Base-by-base conservation (phyloP, 202 grass and related monocot species). In the Eragrostis tef region DNA sequence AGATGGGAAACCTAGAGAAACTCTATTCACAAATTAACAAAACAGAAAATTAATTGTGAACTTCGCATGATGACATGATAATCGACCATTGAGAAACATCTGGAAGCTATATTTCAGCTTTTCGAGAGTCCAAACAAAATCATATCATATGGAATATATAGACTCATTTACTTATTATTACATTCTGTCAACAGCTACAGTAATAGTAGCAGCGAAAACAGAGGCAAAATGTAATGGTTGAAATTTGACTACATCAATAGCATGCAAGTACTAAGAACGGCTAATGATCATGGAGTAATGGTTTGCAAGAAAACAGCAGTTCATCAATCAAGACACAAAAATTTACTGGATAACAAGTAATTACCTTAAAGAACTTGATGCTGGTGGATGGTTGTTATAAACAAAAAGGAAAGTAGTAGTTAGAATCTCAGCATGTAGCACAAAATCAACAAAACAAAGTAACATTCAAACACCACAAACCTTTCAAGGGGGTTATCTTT, bases 321-420 rank as follows among this genome's bases (percentile, higher is more conserved):
- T 9, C 3, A 82, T 27, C 57, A 53, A 64, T 26, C 29, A 74
- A 74, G 13, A n/a, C 4, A 45, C 64, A 68, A 15, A 48, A 57
- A 52, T 43, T 17, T 57, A 56, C 5, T 24, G 7, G 69, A 86
- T 5, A 68, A 20, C 49, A 81, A 70, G 4, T 61, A 77, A 13
- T 79, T 92, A 98, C 94, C 94, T 94, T 94, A 74, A 93, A 98
- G 87, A 98, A 98, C 67, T 93, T 94, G 84, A 98, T 93, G 80
- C 94, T 98, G 72, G 36, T 9, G 47, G 59, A 88, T 52, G 43
- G 7, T 78, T 26, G 56, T 46, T 21, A 67, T 29, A 27, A 12
- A 49, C 25, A 70, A 39, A 14, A 66, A 49, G 7, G 21, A 59
- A 71, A 65, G 4, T 20, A 69, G 11, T 61, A 48, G 36, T 83